Percentiles rank a stretch among this genome's conserved stretches.
phyloP scores from a whole-genome alignment of 2,329 filamentous ascomycete species.

The Colletotrichum sp. region DNA sequence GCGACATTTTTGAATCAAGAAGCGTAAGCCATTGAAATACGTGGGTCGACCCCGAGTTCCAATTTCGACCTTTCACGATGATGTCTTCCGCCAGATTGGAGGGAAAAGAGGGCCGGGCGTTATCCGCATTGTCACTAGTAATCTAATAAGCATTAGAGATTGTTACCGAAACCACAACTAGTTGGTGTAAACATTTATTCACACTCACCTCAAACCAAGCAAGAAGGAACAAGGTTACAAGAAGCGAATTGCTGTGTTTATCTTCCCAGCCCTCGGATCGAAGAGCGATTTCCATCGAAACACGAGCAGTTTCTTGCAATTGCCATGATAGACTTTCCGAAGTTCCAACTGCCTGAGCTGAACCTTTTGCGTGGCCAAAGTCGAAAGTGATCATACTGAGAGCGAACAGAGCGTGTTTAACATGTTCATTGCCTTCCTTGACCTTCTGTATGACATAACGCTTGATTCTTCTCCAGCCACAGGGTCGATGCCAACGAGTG shows the following conservation, averaged over 20 bases:
- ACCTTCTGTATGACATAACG: background rate
- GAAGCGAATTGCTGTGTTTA: background rate
- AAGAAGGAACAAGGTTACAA: background rate
- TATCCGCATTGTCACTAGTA: background rate
- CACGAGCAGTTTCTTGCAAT: background rate
- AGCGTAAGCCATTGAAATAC: background rate
- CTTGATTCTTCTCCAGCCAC: background rate
- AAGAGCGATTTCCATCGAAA: background rate
- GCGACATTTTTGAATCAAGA: background rate
- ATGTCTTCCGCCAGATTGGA: background rate
- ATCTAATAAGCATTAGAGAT: background rate
- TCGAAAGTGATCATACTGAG: background rate
- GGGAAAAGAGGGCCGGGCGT: background rate
- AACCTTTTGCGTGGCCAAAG: background rate
- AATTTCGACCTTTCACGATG: background rate
- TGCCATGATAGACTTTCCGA: background rate
- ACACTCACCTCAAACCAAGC: background rate
- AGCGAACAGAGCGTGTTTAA: background rate
- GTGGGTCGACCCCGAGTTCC: background rate
- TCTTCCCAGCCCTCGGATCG: background rate
- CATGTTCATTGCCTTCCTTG: background rate
- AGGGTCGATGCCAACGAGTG: background rate
- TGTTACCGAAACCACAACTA: background rate
- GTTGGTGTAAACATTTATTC: background rate
- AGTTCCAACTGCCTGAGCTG: background rate